These are phyloP conservation scores for Pseudogymnoascus sp. DNA, from an alignment of 2,329 filamentous ascomycete genomes.

Conservation along the genomic window DNA sequence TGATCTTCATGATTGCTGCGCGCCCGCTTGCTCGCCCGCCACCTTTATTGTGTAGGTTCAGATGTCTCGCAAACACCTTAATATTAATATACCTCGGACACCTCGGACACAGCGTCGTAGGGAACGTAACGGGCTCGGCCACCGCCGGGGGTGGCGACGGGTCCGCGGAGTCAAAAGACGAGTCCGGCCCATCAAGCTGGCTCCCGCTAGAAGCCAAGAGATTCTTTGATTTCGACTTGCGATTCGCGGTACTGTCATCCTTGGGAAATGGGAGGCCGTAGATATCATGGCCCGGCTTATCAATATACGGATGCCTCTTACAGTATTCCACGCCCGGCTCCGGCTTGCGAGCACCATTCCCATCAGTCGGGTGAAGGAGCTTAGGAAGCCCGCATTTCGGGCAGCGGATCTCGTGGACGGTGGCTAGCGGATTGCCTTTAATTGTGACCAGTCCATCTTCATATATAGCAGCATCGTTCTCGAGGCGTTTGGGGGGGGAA, in stretches of 20 bases:
- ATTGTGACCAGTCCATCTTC: slow-evolving; percentile 61
- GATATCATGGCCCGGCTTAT: slow-evolving; percentile 69
- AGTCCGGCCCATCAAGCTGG: not conserved
- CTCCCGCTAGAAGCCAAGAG: not conserved
- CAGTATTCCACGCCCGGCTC: slow-evolving; percentile 66
- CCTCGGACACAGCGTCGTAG: not conserved
- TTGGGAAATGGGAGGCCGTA: slow-evolving; percentile 76
- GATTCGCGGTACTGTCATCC: slow-evolving; percentile 30
- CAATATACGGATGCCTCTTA: slow-evolving; percentile 70
- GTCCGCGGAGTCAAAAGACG: not conserved
- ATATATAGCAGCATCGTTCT: slow-evolving; percentile 62
- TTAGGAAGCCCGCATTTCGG: slow-evolving; percentile 67
- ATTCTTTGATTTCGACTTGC: not conserved
- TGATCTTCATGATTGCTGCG: not conserved
- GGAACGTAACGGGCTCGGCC: not conserved
- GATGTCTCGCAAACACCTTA: not conserved
- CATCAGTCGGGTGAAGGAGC: slow-evolving; percentile 64
- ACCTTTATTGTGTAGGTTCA: not conserved
- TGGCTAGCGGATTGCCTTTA: slow-evolving; percentile 65
- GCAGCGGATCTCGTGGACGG: slow-evolving; percentile 59
- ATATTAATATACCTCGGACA: not conserved
- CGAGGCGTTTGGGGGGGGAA: slow-evolving; percentile 21
- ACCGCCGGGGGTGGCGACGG: not conserved
- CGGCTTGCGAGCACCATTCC: slow-evolving; percentile 56
- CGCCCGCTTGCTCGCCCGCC: not conserved